A percentile compares a stretch with the other conserved stretches of the same genome.
Conservation (phyloP, 768 basidiomycete genomes). For the Hygrocybe coccinea region DNA sequence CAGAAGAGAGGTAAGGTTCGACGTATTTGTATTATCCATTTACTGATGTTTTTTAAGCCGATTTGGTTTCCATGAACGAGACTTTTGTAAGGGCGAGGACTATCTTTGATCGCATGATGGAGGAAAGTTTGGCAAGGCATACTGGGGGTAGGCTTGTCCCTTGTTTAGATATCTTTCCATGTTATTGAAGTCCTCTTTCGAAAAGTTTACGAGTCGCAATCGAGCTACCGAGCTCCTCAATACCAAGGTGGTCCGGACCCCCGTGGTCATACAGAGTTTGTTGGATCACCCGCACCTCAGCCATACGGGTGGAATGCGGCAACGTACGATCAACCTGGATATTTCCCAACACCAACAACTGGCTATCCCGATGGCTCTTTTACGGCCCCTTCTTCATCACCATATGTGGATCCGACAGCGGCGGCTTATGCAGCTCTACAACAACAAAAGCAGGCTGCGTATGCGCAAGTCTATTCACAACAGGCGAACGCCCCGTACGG, state of each 20-base stretch:
- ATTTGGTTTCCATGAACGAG: conserved; percentile 92
- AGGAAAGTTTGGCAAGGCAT: conserved; percentile 77
- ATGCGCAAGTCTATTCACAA: conserved; percentile 30
- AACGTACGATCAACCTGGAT: conserved; percentile 13
- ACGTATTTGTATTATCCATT: neutral
- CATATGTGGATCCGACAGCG: conserved; percentile 23
- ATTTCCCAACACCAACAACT: conserved; percentile 20
- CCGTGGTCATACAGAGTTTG: conserved; percentile 22
- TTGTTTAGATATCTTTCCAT: conserved; percentile 8
- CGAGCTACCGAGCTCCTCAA: conserved; percentile 25
- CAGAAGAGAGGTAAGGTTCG: conserved; percentile 67
- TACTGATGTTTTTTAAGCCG: conserved; percentile 50
- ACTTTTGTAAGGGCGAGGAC: conserved; percentile 83
- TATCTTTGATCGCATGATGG: conserved; percentile 93
- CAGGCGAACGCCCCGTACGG: conserved; percentile 24
- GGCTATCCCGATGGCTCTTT: conserved; percentile 4
- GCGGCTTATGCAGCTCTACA: conserved; percentile 6
- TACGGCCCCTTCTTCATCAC: conserved; percentile 25
- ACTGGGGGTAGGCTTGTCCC: conserved; percentile 43
- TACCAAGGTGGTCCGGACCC: conserved; percentile 26
- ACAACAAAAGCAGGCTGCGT: conserved; percentile 22
- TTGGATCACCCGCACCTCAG: conserved; percentile 29
- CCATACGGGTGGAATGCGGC: conserved; percentile 50
- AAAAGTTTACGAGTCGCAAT: conserved; percentile 50
- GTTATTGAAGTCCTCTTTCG: neutral